A percentile compares a stretch with the other conserved stretches of the same genome.
phyloP scores from a whole-genome alignment of 768 basidiomycete species.

The Mycena rosella region DNA sequence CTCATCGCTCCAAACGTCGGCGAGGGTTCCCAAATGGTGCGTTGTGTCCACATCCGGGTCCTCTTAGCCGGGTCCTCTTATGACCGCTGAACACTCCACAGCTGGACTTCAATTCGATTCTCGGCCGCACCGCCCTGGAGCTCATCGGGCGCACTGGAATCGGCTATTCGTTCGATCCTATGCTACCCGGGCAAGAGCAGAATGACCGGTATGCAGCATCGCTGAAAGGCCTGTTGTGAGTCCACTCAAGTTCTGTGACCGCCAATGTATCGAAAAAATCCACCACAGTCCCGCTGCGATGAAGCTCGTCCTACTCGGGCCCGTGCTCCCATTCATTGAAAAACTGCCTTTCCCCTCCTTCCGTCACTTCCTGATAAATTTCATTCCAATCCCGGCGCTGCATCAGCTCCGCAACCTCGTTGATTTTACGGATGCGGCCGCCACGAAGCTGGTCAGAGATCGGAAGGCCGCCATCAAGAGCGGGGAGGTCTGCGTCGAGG shows the following conservation, averaged over 20 bases:
- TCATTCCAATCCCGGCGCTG: not conserved
- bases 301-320: not conserved
- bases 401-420: not conserved
- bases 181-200: not conserved
- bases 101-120: not conserved
- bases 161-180: constrained; percentile 26
- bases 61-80: too few relatives aligned
- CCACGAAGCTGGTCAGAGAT: not conserved
- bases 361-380: not conserved
- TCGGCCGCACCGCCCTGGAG: constrained; percentile 29
- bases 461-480: not conserved
- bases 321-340: too few relatives aligned
- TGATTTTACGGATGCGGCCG: not conserved
- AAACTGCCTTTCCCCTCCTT: not conserved
- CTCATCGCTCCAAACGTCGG: too few relatives aligned
- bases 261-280: too few relatives aligned
- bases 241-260: too few relatives aligned
- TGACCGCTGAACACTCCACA: too few relatives aligned
- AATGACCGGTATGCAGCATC: constrained; percentile 16
- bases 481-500: too few relatives aligned
- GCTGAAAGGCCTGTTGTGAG: too few relatives aligned
- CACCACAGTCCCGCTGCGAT: not conserved
- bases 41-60: not conserved
- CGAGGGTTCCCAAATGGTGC: constrained; percentile 2
- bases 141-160: constrained; percentile 24